These are phyloP conservation scores for Pulchroboletus neoregius DNA, from an alignment of 1,284 basidiomycete genomes.

Conservation along the genomic window DNA sequence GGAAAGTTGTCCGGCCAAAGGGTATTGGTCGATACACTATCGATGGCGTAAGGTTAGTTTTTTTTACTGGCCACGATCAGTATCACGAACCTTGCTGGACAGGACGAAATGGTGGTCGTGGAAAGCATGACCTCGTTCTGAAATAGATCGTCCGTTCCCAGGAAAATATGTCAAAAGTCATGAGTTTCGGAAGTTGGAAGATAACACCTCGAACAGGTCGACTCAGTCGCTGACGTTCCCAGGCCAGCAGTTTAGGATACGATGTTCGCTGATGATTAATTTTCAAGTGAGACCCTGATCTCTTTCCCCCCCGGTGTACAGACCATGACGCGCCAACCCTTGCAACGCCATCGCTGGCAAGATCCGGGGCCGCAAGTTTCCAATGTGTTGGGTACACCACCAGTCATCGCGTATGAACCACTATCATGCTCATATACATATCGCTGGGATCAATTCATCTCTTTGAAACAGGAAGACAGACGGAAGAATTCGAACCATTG, in stretches of 20 bases:
- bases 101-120: slow-evolving; percentile 8
- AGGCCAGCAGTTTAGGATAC: background rate
- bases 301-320: background rate
- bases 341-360: background rate
- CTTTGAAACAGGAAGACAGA: slow-evolving; percentile 21
- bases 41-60: slow-evolving; percentile 1
- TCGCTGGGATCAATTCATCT: slow-evolving; percentile 21
- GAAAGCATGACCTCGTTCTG: slow-evolving; percentile 4
- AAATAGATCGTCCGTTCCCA: slow-evolving; percentile 20
- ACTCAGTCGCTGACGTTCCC: background rate
- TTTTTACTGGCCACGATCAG: slow-evolving; percentile 1
- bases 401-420: background rate
- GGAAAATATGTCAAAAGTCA: slow-evolving; percentile 10
- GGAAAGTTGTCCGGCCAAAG: slow-evolving; percentile 6
- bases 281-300: slow-evolving; percentile 1
- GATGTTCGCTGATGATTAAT: background rate
- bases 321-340: background rate
- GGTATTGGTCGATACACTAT: slow-evolving; percentile 23
- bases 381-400: slow-evolving; percentile 4
- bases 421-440: slow-evolving; percentile 9
- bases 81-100: background rate
- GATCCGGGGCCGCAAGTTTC: slow-evolving; percentile 13
- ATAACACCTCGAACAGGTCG: background rate
- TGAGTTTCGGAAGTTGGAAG: background rate
- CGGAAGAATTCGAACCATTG: slow-evolving; percentile 15